These are phyloP conservation scores for Gossypium longicalyx DNA, from an alignment of 345 rosid species.

Conservation along the genomic window DNA sequence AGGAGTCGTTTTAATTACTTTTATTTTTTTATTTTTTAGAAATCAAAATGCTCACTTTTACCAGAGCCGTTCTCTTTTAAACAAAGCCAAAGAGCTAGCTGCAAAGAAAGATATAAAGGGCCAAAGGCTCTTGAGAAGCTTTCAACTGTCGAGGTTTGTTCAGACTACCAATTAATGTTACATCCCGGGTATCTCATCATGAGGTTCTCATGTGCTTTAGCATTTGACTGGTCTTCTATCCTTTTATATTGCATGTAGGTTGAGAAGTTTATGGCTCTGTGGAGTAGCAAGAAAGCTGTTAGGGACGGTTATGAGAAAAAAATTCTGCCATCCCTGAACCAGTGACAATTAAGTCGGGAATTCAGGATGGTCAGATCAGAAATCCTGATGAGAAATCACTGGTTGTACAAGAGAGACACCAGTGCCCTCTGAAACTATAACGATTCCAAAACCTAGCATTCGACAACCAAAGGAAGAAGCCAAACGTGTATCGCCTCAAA, in stretches of 20 bases:
- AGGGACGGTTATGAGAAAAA: too few species aligned
- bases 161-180: neutral
- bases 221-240: conserved; percentile 14
- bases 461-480: too few species aligned
- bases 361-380: too few species aligned
- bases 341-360: too few species aligned
- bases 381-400: too few species aligned
- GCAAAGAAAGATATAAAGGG: conserved; percentile 35
- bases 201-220: neutral
- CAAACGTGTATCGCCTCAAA: too few species aligned
- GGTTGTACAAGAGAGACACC: too few species aligned
- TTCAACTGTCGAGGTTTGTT: conserved; percentile 37
- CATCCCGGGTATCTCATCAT: neutral
- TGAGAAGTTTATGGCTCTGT: conserved; percentile 26
- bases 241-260: conserved; percentile 40
- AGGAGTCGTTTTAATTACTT: conserved; percentile 2
- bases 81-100: conserved; percentile 47
- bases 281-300: too few species aligned
- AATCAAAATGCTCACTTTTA: conserved; percentile 43
- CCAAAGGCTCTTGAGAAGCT: conserved; percentile 41
- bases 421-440: too few species aligned
- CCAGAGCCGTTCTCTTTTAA: conserved; percentile 35
- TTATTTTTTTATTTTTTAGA: neutral
- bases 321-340: too few species aligned
- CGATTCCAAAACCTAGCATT: too few species aligned